phyloP scores from a whole-genome alignment of 169 alveolate species.

The Plasmodium chabaudi region DNA sequence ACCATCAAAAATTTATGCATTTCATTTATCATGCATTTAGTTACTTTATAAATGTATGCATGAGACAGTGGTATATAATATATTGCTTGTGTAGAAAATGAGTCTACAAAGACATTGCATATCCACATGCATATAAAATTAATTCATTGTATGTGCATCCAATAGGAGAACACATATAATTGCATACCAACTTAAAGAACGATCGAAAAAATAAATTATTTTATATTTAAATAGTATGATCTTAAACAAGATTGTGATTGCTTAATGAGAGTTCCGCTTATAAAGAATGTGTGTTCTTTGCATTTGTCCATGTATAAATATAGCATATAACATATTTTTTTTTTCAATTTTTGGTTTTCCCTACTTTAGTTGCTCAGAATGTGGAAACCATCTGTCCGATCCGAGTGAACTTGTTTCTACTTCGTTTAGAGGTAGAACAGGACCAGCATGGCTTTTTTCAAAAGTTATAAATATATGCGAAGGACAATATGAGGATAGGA shows the following conservation, averaged over 20 bases:
- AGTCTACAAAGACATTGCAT: no score
- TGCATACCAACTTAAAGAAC: neutral
- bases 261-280: neutral
- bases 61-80: neutral
- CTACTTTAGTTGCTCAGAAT: conserved; percentile 80
- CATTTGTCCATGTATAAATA: neutral
- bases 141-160: no score
- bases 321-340: no score
- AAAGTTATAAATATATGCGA: conserved; percentile 90
- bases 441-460: conserved; percentile 90
- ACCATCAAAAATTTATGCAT: neutral
- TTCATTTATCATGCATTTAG: neutral
- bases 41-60: neutral
- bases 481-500: conserved; percentile 90
- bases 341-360: no score
- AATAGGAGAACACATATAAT: neutral
- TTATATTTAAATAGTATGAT: neutral
- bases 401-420: conserved; percentile 82
- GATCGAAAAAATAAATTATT: neutral
- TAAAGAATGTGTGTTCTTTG: neutral
- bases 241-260: no score
- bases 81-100: no score
- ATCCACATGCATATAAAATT: no score
- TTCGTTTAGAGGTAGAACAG: conserved; percentile 90
- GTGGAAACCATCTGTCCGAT: conserved; percentile 81